phyloP scores from a whole-genome alignment of 2,329 filamentous ascomycete species.

The Xylariaceae sp. region DNA sequence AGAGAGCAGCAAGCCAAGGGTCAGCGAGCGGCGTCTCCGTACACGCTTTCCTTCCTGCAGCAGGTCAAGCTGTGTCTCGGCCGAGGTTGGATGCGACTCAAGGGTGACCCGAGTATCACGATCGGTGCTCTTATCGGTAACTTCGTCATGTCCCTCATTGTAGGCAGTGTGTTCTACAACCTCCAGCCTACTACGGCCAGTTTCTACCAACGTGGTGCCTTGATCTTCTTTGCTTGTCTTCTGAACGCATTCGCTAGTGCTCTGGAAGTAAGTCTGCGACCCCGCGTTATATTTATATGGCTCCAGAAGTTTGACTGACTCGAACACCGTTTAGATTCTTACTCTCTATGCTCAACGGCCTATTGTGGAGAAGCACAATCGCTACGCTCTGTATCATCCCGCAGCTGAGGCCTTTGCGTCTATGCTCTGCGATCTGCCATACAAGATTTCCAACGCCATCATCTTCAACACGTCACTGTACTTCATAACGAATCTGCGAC shows the following conservation, averaged over 20 bases:
- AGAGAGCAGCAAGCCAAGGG: conserved; percentile 51
- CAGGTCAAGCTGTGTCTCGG: conserved; percentile 75
- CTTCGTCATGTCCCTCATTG: conserved; percentile 68
- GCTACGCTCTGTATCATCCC: conserved; percentile 85
- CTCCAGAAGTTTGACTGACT: conserved; percentile 18
- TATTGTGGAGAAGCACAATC: conserved; percentile 84
- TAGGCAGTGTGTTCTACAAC: conserved; percentile 78
- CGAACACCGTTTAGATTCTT: conserved; percentile 52
- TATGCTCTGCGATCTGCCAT: conserved; percentile 81
- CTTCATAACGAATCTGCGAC: conserved; percentile 78
- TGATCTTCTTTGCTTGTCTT: conserved; percentile 83
- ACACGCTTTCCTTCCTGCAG: conserved; percentile 70
- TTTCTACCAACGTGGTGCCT: conserved; percentile 73
- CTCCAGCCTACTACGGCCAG: conserved; percentile 58
- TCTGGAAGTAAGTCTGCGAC: conserved; percentile 53
- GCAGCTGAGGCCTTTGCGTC: conserved; percentile 82
- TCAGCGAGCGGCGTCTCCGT: conserved; percentile 68
- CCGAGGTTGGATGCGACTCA: conserved; percentile 72
- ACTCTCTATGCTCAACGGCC: conserved; percentile 83
- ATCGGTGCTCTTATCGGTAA: conserved; percentile 66
- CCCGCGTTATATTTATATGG: background rate
- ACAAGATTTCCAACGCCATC: conserved; percentile 70
- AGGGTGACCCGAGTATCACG: conserved; percentile 70
- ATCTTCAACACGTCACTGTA: conserved; percentile 77
- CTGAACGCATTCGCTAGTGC: conserved; percentile 80